Evolutionary conservation across 1,284 basidiomycete genomes (phyloP), one percentile per base, ranked within the genome.

Genomic region (Pseudomicrostroma phylloplanum): DNA sequence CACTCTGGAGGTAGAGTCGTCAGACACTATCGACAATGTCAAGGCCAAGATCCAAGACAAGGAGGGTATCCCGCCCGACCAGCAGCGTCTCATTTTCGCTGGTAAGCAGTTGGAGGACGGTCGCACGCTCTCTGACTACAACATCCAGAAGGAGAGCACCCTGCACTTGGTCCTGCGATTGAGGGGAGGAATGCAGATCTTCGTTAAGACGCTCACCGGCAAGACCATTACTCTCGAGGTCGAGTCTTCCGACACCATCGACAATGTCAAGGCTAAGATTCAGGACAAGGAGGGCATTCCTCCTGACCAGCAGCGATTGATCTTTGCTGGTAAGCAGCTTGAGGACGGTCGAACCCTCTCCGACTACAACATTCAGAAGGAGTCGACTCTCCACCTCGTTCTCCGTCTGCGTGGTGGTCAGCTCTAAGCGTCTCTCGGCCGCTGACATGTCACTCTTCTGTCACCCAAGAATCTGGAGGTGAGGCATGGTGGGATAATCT

Each of bases 1-100:
- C 82, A 26, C 76, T 2, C 63, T 78, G 2, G 76, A 78, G 58
- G 76, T 78, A 39, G 76, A 78, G 68, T 76, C 74, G 3, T 67
- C 61, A 8, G 84, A 85, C 81, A 85, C 84, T 63, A 85, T 85
- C 80, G 84, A 85, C 82, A 84, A 84, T 72, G 84, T 85, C 78
- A 84, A 84, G 81, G 81, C 83, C 57, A 74, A 77, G 71, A 74
- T 77, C 46, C 75, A 77, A 66, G 75, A 77, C 68, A 76, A 76
- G 71, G 74, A 76, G 60, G 74, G 74, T 55, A 79, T 77, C 62
- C 80, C 80, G 21, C 81, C 81, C 26, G 80, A 81, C 66, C 81
- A 82, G 69, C 81, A 82, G 74, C 80, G 81, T 42, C 68, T 82
- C 53, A 81, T 82, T 66, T 82, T 82, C 57, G 80, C 81, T 48